Conservation (phyloP, 140 eudicot genomes). For the Cichorium intybus region DNA sequence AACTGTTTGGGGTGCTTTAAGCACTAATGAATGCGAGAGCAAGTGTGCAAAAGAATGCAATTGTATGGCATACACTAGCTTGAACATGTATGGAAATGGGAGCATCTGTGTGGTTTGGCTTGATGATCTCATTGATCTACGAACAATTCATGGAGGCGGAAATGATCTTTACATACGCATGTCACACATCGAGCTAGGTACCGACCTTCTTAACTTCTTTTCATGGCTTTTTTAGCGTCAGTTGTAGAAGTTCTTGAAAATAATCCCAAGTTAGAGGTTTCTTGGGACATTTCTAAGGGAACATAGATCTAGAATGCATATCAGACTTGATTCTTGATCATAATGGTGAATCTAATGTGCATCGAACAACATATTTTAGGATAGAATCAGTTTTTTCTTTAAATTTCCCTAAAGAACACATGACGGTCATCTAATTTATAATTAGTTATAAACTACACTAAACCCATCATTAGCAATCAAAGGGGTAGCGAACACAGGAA, state of each 20-base stretch:
- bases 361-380: too few relatives aligned
- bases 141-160: conserved; percentile 34
- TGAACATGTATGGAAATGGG: conserved; percentile 53
- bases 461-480: background rate
- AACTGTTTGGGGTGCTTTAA: conserved; percentile 37
- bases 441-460: background rate
- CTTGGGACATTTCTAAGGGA: background rate
- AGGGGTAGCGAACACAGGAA: background rate
- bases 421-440: too few relatives aligned
- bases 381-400: too few relatives aligned
- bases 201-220: background rate
- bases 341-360: background rate
- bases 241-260: conserved; percentile 1
- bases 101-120: conserved; percentile 49
- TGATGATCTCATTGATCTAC: conserved; percentile 33
- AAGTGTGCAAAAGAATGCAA: conserved; percentile 36
- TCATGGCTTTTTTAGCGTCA: background rate
- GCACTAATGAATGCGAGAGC: conserved; percentile 33
- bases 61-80: conserved; percentile 49
- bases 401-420: too few relatives aligned
- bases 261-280: background rate
- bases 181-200: conserved; percentile 46
- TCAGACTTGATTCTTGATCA: background rate
- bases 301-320: background rate
- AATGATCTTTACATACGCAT: conserved; percentile 51